Evolutionary conservation across 768 basidiomycete genomes (phyloP), one percentile per base, ranked within the genome.

Genomic region (Artomyces pyxidatus): DNA sequence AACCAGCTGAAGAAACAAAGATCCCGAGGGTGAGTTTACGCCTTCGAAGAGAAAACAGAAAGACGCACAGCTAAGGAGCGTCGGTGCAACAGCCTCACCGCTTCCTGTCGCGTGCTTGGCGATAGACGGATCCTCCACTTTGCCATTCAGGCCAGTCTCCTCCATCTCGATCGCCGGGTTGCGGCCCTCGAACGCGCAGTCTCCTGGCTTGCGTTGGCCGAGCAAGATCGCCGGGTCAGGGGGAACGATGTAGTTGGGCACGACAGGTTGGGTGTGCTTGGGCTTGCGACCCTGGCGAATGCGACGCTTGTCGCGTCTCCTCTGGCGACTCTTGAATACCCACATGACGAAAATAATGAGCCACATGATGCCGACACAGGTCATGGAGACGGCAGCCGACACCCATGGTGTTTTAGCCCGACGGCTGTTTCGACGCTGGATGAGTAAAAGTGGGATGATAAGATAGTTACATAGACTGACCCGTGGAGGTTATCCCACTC

Each of bases 191-290:
- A 56, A 48, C 17, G 49, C 46, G 12, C 38, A 38, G 32, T 56
- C 52, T 30, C 53, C 55, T 0, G 52, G 52, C 27, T 50, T 39
- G 10, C 25, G 52, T 25, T 48, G 48, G 16, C 53, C 55, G 0
- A 39, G 45, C 27, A 54, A 44, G 26, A 57, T 47, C 8, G 56
- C 56, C 7, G 56, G 56, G 26, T 57, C 56, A 11, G 56, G 56
- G 7, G 56, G 53, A 4, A 57, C 4, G 40, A 57, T 57, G 47
- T 51, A 57, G 12, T 49, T 55, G 21, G 39, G 54, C 10, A n/a
- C 26, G 53, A 49, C 14, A 44, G 46, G 23, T 49, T 55, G 6
- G 46, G 39, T 8, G n/a, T n/a, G n/a, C n/a, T n/a, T n/a, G n/a
- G n/a, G n/a, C n/a, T n/a, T n/a, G n/a, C n/a, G n/a, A n/a, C 54